phyloP scores from a whole-genome alignment of 257 asterid species.

The Fraxinus cuspidata region DNA sequence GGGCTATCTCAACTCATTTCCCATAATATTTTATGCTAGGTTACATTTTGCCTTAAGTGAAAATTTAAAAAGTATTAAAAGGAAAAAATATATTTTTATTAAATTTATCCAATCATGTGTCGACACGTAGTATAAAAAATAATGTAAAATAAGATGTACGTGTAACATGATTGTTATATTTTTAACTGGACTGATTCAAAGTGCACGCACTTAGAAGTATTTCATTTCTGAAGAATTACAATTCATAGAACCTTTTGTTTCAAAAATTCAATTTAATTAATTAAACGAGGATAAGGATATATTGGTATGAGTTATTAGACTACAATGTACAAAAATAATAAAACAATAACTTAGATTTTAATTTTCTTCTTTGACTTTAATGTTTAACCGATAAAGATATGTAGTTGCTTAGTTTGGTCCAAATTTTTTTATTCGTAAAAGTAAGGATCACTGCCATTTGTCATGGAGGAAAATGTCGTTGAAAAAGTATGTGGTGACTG shows the following conservation, averaged over 20 bases:
- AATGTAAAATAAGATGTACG: too few species aligned
- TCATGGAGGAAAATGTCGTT: too few species aligned
- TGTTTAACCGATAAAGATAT: not conserved
- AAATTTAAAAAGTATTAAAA: too few species aligned
- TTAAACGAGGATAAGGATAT: not conserved
- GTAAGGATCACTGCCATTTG: not conserved
- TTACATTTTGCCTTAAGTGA: too few species aligned
- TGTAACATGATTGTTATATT: not conserved
- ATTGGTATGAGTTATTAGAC: not conserved
- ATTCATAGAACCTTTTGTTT: not conserved
- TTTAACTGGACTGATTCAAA: not conserved
- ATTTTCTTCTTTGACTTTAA: too few species aligned
- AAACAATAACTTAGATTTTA: too few species aligned
- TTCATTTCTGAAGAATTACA: not conserved
- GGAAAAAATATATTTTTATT: too few species aligned
- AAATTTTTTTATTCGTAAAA: not conserved
- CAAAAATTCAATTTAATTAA: not conserved
- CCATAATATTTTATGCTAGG: too few species aligned
- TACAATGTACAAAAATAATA: not conserved
- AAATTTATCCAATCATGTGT: too few species aligned
- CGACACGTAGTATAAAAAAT: too few species aligned
- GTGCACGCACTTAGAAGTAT: not conserved
- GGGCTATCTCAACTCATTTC: too few species aligned
- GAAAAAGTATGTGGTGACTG: too few species aligned
- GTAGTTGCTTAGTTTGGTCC: not conserved